These are phyloP conservation scores for Gossypioides kirkii DNA, from an alignment of 345 rosid species.

Conservation along the genomic window DNA sequence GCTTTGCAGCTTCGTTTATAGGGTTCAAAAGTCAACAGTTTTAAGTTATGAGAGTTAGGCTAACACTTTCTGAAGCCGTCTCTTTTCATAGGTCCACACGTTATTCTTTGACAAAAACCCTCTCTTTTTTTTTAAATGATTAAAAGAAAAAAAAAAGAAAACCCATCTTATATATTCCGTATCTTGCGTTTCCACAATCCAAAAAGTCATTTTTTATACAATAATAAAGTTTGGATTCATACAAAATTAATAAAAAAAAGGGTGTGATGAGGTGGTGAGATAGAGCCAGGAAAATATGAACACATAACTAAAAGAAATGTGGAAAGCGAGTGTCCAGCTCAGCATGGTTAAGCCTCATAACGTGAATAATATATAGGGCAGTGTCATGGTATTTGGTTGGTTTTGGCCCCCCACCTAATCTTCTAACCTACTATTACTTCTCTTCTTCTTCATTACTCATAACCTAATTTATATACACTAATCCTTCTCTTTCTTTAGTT, in stretches of 20 bases:
- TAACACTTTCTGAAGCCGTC: slow-evolving; percentile 22
- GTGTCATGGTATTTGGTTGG: slow-evolving; percentile 12
- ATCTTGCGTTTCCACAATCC: slow-evolving; percentile 15
- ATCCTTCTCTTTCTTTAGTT: neutral
- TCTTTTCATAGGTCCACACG: slow-evolving; percentile 47
- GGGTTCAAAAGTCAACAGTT: slow-evolving; percentile 46
- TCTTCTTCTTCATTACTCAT: neutral
- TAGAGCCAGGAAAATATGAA: neutral
- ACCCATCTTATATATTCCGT: slow-evolving; percentile 15
- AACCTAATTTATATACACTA: neutral
- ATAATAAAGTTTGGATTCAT: neutral
- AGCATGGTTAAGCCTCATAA: slow-evolving; percentile 9
- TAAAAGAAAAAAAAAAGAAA: neutral
- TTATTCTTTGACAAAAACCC: neutral
- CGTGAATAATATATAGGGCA: slow-evolving; percentile 29
- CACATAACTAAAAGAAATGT: neutral
- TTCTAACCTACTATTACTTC: neutral
- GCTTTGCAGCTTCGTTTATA: slow-evolving; percentile 51
- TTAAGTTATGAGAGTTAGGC: slow-evolving; percentile 23
- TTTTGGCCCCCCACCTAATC: slow-evolving; percentile 24
- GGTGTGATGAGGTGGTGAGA: slow-evolving; percentile 15
- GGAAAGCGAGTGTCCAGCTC: slow-evolving; percentile 29
- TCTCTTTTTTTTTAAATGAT: neutral
- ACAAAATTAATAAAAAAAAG: neutral
- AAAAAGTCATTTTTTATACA: neutral